Percentiles rank a stretch among this genome's conserved stretches.
These are phyloP conservation scores for Aspergillus jensenii DNA, from an alignment of 2,329 filamentous ascomycete species.

Conservation along the genomic window DNA sequence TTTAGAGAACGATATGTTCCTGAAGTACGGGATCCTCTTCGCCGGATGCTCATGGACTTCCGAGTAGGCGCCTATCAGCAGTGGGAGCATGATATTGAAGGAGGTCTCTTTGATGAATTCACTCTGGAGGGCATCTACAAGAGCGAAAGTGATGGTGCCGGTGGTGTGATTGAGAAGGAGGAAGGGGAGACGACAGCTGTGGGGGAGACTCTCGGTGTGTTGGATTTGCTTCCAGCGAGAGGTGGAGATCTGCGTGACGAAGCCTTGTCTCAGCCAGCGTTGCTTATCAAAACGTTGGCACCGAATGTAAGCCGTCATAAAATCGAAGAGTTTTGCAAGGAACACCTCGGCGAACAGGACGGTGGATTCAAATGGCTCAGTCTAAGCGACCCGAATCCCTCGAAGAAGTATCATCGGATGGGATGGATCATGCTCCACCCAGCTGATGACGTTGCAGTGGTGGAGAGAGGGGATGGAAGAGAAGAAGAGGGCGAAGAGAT, in stretches of 20 bases:
- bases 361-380: constrained; percentile 96
- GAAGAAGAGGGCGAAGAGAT: constrained; percentile 64
- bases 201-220: constrained; percentile 88
- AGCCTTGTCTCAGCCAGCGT: constrained; percentile 80
- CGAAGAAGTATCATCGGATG: constrained; percentile 95
- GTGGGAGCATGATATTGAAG: constrained; percentile 85
- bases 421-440: constrained; percentile 97
- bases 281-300: constrained; percentile 97
- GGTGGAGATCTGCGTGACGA: constrained; percentile 89
- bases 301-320: constrained; percentile 93
- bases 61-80: constrained; percentile 76
- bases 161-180: constrained; percentile 86
- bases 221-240: constrained; percentile 80
- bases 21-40: constrained; percentile 74
- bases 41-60: constrained; percentile 73
- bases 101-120: constrained; percentile 88
- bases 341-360: constrained; percentile 85
- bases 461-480: constrained; percentile 71
- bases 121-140: constrained; percentile 93
- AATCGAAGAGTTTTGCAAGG: constrained; percentile 89
- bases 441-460: constrained; percentile 64
- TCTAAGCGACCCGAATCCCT: constrained; percentile 92
- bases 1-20: constrained; percentile 93
- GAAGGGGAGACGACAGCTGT: constrained; percentile 90
- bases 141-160: constrained; percentile 82